Evolutionary conservation across 306 rosid genomes (phyloP).

Genomic region (Rubus idaeus): DNA sequence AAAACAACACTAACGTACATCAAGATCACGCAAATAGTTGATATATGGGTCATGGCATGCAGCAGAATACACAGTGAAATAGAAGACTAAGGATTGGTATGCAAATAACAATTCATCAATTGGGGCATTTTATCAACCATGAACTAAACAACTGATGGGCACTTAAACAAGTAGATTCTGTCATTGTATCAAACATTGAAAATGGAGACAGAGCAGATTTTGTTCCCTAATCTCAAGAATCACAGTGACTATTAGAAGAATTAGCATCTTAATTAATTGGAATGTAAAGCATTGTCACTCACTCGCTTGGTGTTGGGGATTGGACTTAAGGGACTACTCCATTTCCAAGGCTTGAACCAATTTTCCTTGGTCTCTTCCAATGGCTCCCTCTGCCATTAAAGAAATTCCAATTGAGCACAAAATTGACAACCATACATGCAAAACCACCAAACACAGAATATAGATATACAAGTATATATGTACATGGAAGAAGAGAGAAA

Average conservation of each 20-base stretch:
- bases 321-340: background rate
- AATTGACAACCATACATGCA: too few relatives aligned
- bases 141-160: background rate
- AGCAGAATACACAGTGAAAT: background rate
- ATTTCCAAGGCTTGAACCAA: too few relatives aligned
- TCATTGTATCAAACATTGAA: background rate
- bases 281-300: background rate
- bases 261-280: background rate
- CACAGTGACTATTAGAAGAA: too few relatives aligned
- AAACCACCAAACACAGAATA: too few relatives aligned
- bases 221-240: background rate
- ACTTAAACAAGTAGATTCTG: too few relatives aligned
- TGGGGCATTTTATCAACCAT: background rate
- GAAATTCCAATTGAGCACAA: too few relatives aligned
- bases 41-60: background rate
- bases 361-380: too few relatives aligned
- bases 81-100: background rate
- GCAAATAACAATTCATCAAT: background rate
- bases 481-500: too few relatives aligned
- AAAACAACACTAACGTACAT: background rate
- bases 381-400: too few relatives aligned
- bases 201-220: background rate
- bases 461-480: too few relatives aligned
- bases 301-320: conserved; percentile 1
- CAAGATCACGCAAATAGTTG: background rate